Base-by-base conservation (phyloP, 2,329 filamentous ascomycete species). In the Dothideomycetidae sp. region DNA sequence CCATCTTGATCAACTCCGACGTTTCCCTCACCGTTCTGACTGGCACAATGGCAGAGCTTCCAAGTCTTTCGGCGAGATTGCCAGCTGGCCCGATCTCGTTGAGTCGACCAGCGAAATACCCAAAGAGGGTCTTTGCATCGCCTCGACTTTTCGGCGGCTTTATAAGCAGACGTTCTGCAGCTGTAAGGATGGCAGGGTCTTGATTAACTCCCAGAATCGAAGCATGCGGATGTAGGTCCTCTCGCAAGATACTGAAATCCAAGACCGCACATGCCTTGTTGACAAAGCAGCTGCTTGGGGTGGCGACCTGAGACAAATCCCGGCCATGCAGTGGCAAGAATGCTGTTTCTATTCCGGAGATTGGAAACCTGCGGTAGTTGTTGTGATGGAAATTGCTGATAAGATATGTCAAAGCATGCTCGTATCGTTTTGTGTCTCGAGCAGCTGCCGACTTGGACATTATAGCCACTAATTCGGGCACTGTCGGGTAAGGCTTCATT, bases 151-250 rank as follows among this genome's bases (percentile, higher is more conserved):
- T 66, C 1, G 90, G 88, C 19, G 86, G 85, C 2, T 70, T 72
- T 18, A 70, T 68, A 17, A 88, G 62, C 29, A 98, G 63, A 16
- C 73, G 70, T 29, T 79, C 75, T 10, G 92, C 72, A 51, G 85
- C 93, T 16, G 78, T 73, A 1, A 67, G 65, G 43, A 96, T 80
- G 0, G 77, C 73, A 1, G 92, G 90, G 54, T 98, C 78, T 37
- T 71, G 61, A n/a, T 71, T 70, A 4, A 98, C 85, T 1, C 85
- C 86, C 50, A 98, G 85, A 60, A 90, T 88, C 38, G 69, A 66
- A 11, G 85, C 82, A 62, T 96, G 83, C 9, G 70, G 61, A 42
- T 81, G 77, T n/a, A 96, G 67, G 45, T 90, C 81, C 33, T 63
- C 70, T 43, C 73, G 70, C 21, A 98, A 61, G 12, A 93, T 78